Base-by-base conservation (phyloP, 345 rosid species). In the Kernera saxatilis region DNA sequence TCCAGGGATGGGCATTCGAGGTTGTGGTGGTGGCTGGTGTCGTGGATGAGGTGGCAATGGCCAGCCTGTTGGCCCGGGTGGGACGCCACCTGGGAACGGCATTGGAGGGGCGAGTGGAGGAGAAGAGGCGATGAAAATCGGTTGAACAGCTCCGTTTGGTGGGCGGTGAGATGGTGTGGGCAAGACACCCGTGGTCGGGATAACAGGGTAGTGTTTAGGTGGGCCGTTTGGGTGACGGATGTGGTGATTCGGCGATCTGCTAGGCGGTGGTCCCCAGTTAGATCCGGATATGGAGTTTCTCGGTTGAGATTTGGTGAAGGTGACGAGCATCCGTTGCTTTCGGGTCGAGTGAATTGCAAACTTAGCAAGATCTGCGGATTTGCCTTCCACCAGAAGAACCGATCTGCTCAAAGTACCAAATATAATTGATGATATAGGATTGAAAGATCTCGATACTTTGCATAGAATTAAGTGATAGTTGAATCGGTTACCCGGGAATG, bases 341-440 rank as follows among this genome's bases (percentile, higher is more conserved):
- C 83, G 81, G 30, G 79, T 60, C 12, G 89, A 70, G 2, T 89
- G 82, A 72, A 91, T 82, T 35, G 99, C 96, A 80, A 85, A 91
- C 72, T 72, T 94, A 3, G 93, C 84, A 67, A 82, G 78, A 74
- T 94, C 90, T 44, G 90, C 85, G 9, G 93, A 85, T 50, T 79
- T 87, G 74, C 97, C 97, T 83, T 91, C 88, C 80, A 89, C 83
- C 78, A 79, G 58, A 64, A 91, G 81, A 30, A 89, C 82, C 35
- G 91, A 85, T 70, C 97, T 94, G 86, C 78, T 53, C 25, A 41
- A 40, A 40, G 69, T n/a, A 59, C 45, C 43, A 33, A 17, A 23
- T 2, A 23, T 2, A 9, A 43, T 1, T 27, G 11, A 56, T 48
- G 19, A 55, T 26, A 2, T 63, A 51, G n/a, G 57, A 64, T 6